Percentiles rank a stretch among this genome's conserved stretches.
Conservation (phyloP, 257 asterid genomes). For the Solanum ossicruentum region DNA sequence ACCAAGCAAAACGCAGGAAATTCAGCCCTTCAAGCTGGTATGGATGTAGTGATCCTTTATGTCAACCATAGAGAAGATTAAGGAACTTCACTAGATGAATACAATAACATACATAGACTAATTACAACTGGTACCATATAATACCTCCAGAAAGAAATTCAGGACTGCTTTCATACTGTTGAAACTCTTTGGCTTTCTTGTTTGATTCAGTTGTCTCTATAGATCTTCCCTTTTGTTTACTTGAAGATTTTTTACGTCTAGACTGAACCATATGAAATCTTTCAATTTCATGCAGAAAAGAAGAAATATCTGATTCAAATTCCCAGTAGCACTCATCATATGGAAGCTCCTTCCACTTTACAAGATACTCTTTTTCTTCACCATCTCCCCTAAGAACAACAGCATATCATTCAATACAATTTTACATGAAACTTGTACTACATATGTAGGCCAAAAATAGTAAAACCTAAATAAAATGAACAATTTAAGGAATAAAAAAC, state of each 20-base stretch:
- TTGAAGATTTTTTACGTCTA: conserved; percentile 34
- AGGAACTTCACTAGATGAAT: not conserved
- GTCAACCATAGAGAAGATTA: not conserved
- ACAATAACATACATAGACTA: not conserved
- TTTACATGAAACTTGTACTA: not conserved
- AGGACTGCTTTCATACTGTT: conserved; percentile 84
- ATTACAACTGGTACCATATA: not conserved
- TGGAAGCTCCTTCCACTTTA: conserved; percentile 96
- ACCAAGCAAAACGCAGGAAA: conserved; percentile 95
- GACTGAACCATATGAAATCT: conserved; percentile 48
- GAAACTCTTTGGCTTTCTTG: conserved; percentile 74
- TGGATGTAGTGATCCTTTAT: conserved; percentile 86
- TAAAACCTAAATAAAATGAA: not conserved
- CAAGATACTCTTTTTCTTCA: conserved; percentile 74
- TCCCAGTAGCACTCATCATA: conserved; percentile 98
- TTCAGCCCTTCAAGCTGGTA: conserved; percentile 99
- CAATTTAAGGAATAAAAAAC: not conserved
- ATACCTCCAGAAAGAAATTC: conserved; percentile 85
- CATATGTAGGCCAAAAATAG: not conserved
- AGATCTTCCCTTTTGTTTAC: conserved; percentile 41
- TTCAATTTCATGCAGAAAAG: conserved; percentile 75
- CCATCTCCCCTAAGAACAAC: conserved; percentile 39
- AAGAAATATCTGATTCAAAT: conserved; percentile 66
- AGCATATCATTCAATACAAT: not conserved
- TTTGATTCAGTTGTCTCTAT: conserved; percentile 52